Conservation (phyloP, 345 rosid species). For the Dipteronia dyeriana region DNA sequence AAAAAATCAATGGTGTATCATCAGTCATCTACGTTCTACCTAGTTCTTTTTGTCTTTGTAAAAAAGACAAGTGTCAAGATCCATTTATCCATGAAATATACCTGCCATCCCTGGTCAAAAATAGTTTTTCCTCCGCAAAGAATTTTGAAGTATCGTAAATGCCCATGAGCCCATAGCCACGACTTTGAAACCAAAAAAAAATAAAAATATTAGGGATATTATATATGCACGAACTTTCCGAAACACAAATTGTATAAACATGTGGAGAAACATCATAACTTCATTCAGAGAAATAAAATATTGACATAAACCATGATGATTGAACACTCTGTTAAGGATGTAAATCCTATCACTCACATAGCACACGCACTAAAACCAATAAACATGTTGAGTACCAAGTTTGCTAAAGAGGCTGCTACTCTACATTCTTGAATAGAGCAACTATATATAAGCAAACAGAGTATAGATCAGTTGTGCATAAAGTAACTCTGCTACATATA, state of each 20-base stretch:
- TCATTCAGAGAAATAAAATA: neutral
- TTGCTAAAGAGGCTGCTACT: no score
- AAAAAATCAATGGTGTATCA: neutral
- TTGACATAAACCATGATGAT: neutral
- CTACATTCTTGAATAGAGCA: no score
- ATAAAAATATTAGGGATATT: constrained; percentile 5
- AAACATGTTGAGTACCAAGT: no score
- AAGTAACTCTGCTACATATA: no score
- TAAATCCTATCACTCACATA: no score
- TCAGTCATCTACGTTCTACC: neutral
- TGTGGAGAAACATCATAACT: neutral
- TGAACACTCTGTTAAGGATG: no score
- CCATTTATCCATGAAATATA: constrained; percentile 30
- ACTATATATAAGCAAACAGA: no score
- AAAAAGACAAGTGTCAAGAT: neutral
- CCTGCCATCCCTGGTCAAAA: constrained; percentile 97
- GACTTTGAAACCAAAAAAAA: constrained; percentile 62
- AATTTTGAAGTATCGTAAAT: constrained; percentile 84
- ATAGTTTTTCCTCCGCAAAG: constrained; percentile 76
- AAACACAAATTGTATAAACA: neutral
- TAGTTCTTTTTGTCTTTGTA: neutral
- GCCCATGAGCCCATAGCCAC: constrained; percentile 90
- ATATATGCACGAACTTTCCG: neutral
- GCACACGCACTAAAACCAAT: no score
- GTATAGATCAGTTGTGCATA: no score